A percentile compares a stretch with the other conserved stretches of the same genome.
Conservation (phyloP, 805 yeast genomes). For the Starmerella sp. region DNA sequence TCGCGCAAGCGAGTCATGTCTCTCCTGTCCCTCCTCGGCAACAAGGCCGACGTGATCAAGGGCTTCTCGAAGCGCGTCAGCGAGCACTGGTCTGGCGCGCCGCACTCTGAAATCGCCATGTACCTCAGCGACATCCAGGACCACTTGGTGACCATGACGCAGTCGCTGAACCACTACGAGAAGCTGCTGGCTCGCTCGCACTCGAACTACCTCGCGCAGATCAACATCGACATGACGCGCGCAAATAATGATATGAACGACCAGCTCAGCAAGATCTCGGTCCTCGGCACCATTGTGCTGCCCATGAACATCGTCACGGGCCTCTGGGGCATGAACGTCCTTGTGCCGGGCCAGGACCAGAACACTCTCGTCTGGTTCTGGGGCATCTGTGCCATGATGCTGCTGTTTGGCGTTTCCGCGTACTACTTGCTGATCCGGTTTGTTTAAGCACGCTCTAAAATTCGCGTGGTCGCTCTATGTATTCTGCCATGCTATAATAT, state of each 20-base stretch:
- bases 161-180: constrained; percentile 86
- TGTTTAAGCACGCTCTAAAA: constrained; percentile 7
- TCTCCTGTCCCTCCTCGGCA: constrained; percentile 67
- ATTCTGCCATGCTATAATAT: too few species aligned
- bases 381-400: constrained; percentile 26
- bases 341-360: constrained; percentile 80
- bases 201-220: constrained; percentile 90
- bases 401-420: constrained; percentile 26
- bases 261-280: constrained; percentile 84
- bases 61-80: constrained; percentile 87
- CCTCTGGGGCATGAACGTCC: constrained; percentile 96
- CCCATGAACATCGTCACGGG: constrained; percentile 96
- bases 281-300: constrained; percentile 85
- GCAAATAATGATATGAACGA: constrained; percentile 96
- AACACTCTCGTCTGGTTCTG: constrained; percentile 58
- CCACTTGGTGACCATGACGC: constrained; percentile 95
- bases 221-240: constrained; percentile 94
- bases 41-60: constrained; percentile 94
- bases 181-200: constrained; percentile 90
- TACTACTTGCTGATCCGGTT: constrained; percentile 20
- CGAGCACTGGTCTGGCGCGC: constrained; percentile 71
- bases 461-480: too few species aligned
- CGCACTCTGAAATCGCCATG: constrained; percentile 80
- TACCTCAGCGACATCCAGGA: constrained; percentile 96
- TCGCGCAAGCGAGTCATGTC: constrained; percentile 92